phyloP scores from a whole-genome alignment of 345 rosid genomes.

The Eucalyptus curtisii region DNA sequence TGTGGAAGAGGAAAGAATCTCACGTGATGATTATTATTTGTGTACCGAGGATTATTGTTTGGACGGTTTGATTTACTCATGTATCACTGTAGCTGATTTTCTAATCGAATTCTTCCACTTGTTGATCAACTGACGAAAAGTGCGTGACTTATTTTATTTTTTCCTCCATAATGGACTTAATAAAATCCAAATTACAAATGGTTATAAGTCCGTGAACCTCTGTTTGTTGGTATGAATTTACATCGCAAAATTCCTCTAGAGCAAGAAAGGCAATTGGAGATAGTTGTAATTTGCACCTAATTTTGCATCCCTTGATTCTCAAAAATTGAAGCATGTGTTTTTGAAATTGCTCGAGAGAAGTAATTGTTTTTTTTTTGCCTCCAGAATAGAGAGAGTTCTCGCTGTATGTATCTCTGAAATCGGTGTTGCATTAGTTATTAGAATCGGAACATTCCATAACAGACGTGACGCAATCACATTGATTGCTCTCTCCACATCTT shows the following conservation, averaged over 20 bases:
- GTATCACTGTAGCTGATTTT: fast-evolving
- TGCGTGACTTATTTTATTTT: fast-evolving
- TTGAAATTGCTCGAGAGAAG: too few relatives aligned
- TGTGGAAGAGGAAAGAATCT: not conserved
- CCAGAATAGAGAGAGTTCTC: fast-evolving
- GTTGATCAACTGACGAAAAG: fast-evolving
- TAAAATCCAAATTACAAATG: not conserved
- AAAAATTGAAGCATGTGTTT: not conserved
- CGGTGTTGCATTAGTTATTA: not conserved
- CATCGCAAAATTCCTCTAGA: fast-evolving
- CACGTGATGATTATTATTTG: fast-evolving
- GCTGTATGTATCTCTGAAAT: fast-evolving
- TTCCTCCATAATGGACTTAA: fast-evolving
- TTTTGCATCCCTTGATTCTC: not conserved
- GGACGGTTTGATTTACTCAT: not conserved
- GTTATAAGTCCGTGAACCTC: fast-evolving
- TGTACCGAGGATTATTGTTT: fast-evolving
- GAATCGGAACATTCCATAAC: not conserved
- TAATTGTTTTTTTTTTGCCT: not conserved
- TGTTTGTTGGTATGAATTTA: fast-evolving
- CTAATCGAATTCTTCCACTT: fast-evolving
- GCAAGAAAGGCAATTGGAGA: not conserved
- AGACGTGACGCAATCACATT: not conserved
- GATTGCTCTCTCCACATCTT: not conserved
- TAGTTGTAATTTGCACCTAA: not conserved